Evolutionary conservation across 2,329 filamentous ascomycete species (phyloP).

Genomic region (Neurospora crassa): DNA sequence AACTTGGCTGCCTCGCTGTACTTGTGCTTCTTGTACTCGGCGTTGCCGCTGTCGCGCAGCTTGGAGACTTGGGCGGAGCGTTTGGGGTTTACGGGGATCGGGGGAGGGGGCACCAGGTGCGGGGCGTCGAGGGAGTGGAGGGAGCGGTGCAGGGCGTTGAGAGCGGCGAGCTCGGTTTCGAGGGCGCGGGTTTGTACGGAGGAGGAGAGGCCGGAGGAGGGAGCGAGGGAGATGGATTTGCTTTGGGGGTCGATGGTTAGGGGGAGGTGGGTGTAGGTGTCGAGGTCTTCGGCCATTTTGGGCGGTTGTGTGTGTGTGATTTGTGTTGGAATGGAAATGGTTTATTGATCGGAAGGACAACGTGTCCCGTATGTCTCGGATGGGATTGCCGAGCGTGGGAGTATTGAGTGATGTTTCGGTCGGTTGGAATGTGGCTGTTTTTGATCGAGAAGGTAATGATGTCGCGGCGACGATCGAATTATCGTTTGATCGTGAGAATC

Average conservation of each 20-base stretch:
- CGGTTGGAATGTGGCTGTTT: neutral
- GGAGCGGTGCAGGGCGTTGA: slow-evolving; percentile 71
- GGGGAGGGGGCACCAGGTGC: slow-evolving; percentile 66
- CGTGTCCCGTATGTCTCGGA: neutral
- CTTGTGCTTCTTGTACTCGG: slow-evolving; percentile 67
- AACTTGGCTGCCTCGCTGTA: slow-evolving; percentile 68
- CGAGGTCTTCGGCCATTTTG: slow-evolving; percentile 42
- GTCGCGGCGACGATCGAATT: neutral
- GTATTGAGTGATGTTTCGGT: neutral
- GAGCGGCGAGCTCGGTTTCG: slow-evolving; percentile 54
- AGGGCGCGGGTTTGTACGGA: slow-evolving; percentile 33
- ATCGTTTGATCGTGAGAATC: neutral
- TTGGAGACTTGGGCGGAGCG: slow-evolving; percentile 81
- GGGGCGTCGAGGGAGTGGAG: slow-evolving; percentile 58
- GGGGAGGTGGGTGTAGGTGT: slow-evolving; percentile 74
- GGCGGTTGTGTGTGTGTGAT: neutral
- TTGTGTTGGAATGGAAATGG: neutral
- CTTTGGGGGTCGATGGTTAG: slow-evolving; percentile 72
- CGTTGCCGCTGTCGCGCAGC: slow-evolving; percentile 80
- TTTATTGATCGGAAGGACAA: neutral
- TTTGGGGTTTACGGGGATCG: slow-evolving; percentile 87
- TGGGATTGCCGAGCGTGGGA: neutral
- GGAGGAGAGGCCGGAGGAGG: slow-evolving; percentile 20
- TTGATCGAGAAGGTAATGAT: neutral
- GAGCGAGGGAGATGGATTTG: slow-evolving; percentile 55